These are phyloP conservation scores for Mycena maculata DNA, from an alignment of 768 basidiomycete species.

Conservation along the genomic window DNA sequence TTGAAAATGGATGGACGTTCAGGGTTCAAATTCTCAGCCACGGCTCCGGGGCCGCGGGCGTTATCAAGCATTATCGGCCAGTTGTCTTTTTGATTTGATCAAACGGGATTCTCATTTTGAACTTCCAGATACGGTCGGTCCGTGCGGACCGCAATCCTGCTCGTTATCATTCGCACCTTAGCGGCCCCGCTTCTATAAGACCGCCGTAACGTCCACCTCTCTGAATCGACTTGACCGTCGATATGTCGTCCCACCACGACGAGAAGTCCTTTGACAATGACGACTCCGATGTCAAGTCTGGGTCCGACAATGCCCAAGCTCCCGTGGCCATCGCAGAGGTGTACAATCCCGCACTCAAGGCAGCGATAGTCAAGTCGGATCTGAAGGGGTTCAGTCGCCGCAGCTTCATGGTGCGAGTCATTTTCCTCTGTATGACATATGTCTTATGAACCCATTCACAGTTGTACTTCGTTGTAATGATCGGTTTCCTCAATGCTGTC, in stretches of 20 bases:
- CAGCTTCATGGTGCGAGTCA: slow-evolving; percentile 31
- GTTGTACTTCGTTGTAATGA: slow-evolving; percentile 41
- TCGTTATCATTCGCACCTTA: slow-evolving; percentile 10
- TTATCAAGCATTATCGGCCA: too few relatives aligned
- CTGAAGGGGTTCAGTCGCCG: slow-evolving; percentile 32
- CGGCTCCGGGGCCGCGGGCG: too few relatives aligned
- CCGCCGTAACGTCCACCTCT: not conserved
- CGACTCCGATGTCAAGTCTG: slow-evolving; percentile 29
- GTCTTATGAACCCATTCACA: not conserved
- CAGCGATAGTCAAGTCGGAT: slow-evolving; percentile 23
- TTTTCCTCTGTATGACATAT: not conserved
- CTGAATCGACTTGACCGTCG: not conserved
- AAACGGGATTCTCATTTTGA: not conserved
- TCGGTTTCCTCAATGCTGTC: slow-evolving; percentile 38
- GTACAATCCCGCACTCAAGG: slow-evolving; percentile 32
- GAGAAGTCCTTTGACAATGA: slow-evolving; percentile 35
- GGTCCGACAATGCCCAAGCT: not conserved
- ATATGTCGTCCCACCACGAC: slow-evolving; percentile 31
- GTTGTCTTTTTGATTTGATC: too few relatives aligned
- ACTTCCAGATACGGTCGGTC: not conserved
- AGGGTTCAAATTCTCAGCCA: too few relatives aligned
- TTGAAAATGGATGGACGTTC: too few relatives aligned
- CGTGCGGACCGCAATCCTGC: slow-evolving; percentile 10
- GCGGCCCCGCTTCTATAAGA: slow-evolving; percentile 14
- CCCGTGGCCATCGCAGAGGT: slow-evolving; percentile 25